phyloP scores from a whole-genome alignment of 2,329 filamentous ascomycete genomes.

The Phialophora chinensis region DNA sequence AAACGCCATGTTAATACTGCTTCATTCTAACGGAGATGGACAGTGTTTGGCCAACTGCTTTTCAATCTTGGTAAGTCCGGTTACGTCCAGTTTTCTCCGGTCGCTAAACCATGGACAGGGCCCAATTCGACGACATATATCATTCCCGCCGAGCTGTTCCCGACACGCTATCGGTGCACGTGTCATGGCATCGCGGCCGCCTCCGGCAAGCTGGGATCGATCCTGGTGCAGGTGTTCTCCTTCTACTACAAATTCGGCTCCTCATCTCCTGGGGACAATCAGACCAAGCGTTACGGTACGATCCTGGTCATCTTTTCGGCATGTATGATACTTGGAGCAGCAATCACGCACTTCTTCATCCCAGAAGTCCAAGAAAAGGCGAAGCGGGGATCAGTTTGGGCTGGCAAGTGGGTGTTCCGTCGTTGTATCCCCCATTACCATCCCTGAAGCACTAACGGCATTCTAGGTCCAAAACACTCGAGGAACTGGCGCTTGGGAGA shows the following conservation, averaged over 20 bases:
- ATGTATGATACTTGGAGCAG: slow-evolving; percentile 51
- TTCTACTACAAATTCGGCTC: slow-evolving; percentile 49
- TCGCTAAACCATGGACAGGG: slow-evolving; percentile 1
- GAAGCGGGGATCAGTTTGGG: slow-evolving; percentile 41
- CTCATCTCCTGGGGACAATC: slow-evolving; percentile 41
- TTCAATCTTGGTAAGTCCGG: slow-evolving; percentile 53
- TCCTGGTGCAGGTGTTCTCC: slow-evolving; percentile 50
- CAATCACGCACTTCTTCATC: slow-evolving; percentile 50
- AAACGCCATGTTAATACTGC: background rate
- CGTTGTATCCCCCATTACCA: background rate
- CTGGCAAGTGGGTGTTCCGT: slow-evolving; percentile 36
- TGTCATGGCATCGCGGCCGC: slow-evolving; percentile 62
- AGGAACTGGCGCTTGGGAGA: slow-evolving; percentile 49
- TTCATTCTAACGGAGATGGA: background rate
- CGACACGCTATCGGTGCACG: slow-evolving; percentile 60
- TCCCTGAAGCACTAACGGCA: background rate
- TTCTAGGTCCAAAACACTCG: slow-evolving; percentile 43
- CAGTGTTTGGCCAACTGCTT: slow-evolving; percentile 51
- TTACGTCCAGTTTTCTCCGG: background rate
- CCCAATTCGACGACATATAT: slow-evolving; percentile 53
- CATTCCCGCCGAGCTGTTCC: slow-evolving; percentile 63
- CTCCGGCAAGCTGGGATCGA: slow-evolving; percentile 59
- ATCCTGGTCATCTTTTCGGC: slow-evolving; percentile 51
- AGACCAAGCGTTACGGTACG: slow-evolving; percentile 49
- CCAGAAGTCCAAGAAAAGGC: slow-evolving; percentile 46